phyloP scores from a whole-genome alignment of 106 monocot species.

The Platanthera guangdongensis region DNA sequence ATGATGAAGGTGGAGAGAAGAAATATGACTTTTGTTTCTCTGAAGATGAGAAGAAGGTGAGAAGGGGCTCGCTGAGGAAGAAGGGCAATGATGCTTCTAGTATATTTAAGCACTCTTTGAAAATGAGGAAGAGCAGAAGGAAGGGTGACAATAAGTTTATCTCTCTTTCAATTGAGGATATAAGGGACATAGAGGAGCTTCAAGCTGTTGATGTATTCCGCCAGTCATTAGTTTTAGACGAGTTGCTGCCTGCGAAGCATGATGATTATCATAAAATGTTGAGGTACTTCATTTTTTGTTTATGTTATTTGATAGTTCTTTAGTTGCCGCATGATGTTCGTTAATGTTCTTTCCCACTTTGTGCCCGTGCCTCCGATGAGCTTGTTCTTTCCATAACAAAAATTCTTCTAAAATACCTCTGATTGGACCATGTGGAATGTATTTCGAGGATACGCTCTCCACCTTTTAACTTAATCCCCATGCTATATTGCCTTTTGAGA shows the following conservation, averaged over 20 bases:
- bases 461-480: neutral
- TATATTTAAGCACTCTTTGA: conserved; percentile 48
- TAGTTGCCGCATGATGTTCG: neutral
- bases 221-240: conserved; percentile 40
- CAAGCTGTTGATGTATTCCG: conserved; percentile 45
- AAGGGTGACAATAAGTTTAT: conserved; percentile 5
- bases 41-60: conserved; percentile 50
- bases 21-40: conserved; percentile 47
- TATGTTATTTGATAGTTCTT: neutral
- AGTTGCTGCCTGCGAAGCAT: conserved; percentile 36
- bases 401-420: neutral
- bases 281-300: conserved; percentile 21
- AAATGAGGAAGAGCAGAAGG: conserved; percentile 19
- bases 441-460: neutral
- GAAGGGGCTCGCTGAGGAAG: conserved; percentile 47
- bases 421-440: neutral
- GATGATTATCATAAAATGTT: conserved; percentile 51
- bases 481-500: neutral
- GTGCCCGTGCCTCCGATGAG: neutral
- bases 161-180: conserved; percentile 19
- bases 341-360: neutral
- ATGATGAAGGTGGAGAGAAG: conserved; percentile 36
- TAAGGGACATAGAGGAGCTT: conserved; percentile 35
- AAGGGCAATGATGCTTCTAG: conserved; percentile 50
- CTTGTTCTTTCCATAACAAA: neutral